A percentile compares a stretch with the other conserved stretches of the same genome.
Conservation (phyloP, 1,139 yeast species). For the Kodamaea suecica region DNA sequence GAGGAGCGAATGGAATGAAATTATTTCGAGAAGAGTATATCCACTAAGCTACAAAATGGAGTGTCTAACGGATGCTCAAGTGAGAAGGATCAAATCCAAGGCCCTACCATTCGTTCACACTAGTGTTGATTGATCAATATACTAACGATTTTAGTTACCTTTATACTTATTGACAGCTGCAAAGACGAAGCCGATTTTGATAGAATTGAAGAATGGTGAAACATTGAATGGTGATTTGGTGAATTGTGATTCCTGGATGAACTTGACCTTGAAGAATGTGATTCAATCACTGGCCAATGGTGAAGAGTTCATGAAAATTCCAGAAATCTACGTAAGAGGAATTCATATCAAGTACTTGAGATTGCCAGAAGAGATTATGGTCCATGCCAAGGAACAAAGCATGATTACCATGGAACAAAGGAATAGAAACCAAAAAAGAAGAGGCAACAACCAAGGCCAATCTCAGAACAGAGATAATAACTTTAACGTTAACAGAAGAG, state of each 20-base stretch:
- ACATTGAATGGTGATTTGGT: constrained; percentile 80
- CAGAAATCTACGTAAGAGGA: constrained; percentile 85
- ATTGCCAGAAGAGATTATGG: constrained; percentile 63
- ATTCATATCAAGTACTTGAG: constrained; percentile 56
- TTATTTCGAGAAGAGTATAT: too few species aligned
- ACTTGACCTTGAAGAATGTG: constrained; percentile 77
- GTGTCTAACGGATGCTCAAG: background rate
- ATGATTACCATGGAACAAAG: constrained; percentile 53
- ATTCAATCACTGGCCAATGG: constrained; percentile 71
- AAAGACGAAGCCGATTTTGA: constrained; percentile 81
- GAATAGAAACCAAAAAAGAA: constrained; percentile 46
- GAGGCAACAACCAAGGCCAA: constrained; percentile 18
- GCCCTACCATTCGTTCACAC: too few species aligned
- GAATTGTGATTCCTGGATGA: constrained; percentile 96
- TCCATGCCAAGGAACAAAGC: constrained; percentile 71
- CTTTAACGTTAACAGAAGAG: constrained; percentile 13
- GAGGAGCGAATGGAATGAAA: too few species aligned
- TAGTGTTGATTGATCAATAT: too few species aligned
- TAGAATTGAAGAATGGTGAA: constrained; percentile 92
- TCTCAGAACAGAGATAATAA: constrained; percentile 6
- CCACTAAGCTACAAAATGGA: too few species aligned
- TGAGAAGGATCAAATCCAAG: background rate
- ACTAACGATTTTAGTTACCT: constrained; percentile 62
- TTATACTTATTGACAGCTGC: constrained; percentile 86
- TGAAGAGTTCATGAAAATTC: constrained; percentile 61